A percentile compares a stretch with the other conserved stretches of the same genome.
Evolutionary conservation across 148 eudicot species (phyloP).

Genomic region (Amaranthus hypochondriacus): DNA sequence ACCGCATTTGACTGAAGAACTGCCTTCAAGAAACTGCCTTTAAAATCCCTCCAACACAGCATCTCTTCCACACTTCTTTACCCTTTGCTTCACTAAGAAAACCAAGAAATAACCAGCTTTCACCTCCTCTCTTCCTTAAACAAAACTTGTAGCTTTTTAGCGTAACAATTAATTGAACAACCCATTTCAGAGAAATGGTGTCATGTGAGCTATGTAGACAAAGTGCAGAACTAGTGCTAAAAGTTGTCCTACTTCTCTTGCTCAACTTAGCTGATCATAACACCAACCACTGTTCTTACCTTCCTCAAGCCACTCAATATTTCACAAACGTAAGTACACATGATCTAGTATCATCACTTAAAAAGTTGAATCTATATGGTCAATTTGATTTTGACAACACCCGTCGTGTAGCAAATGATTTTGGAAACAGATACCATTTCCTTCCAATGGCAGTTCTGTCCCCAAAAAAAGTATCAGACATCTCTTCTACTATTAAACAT

Average conservation of each 20-base stretch:
- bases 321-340: conserved; percentile 25
- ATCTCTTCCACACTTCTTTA: conserved; percentile 20
- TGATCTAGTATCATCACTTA: conserved; percentile 32
- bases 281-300: conserved; percentile 46
- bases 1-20: conserved; percentile 29
- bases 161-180: background rate
- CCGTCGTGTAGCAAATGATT: conserved; percentile 59
- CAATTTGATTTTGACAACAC: conserved; percentile 39
- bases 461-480: conserved; percentile 75
- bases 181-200: conserved; percentile 18
- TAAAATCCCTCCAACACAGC: conserved; percentile 32
- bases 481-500: conserved; percentile 52
- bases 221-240: conserved; percentile 26
- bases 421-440: conserved; percentile 61
- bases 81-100: conserved; percentile 10
- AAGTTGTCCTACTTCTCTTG: conserved; percentile 37
- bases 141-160: background rate
- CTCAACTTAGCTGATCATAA: conserved; percentile 37
- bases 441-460: conserved; percentile 60
- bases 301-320: conserved; percentile 40
- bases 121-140: conserved; percentile 14
- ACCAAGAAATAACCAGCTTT: background rate
- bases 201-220: conserved; percentile 26
- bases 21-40: conserved; percentile 26
- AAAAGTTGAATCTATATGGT: conserved; percentile 46